Conservation (phyloP, 768 basidiomycete genomes). For the Fibroporia radiculosa region DNA sequence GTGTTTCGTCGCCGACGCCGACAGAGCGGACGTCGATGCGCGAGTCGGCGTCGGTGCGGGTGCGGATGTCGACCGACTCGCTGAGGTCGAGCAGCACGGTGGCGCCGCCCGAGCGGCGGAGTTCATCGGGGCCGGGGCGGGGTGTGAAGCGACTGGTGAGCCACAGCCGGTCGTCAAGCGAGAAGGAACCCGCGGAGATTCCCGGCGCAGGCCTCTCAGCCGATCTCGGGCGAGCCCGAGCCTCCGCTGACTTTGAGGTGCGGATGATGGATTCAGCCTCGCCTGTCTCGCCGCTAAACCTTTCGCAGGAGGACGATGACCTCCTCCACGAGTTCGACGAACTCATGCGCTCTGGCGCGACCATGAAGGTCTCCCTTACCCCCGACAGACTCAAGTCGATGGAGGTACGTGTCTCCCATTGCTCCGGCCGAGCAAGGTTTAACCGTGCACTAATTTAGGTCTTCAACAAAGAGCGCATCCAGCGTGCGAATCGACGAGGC, state of each 20-base stretch:
- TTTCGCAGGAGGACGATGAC: slow-evolving; percentile 38
- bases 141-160: slow-evolving; percentile 61
- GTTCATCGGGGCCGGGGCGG: slow-evolving; percentile 60
- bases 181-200: slow-evolving; percentile 20
- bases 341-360: slow-evolving; percentile 81
- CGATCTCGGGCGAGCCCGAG: slow-evolving; percentile 19
- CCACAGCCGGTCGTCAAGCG: slow-evolving; percentile 39
- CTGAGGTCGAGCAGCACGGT: slow-evolving; percentile 16
- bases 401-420: slow-evolving; percentile 56
- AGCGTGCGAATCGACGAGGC: slow-evolving; percentile 14
- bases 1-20: slow-evolving; percentile 39
- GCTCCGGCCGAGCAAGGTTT: no score
- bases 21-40: slow-evolving; percentile 5
- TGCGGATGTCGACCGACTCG: slow-evolving; percentile 35
- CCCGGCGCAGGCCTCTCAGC: slow-evolving; percentile 23
- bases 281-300: not conserved
- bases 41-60: slow-evolving; percentile 2
- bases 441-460: no score
- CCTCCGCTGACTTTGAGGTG: slow-evolving; percentile 17
- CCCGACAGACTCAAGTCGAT: slow-evolving; percentile 89
- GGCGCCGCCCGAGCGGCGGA: slow-evolving; percentile 24
- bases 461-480: slow-evolving; percentile 67
- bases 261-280: slow-evolving; percentile 7
- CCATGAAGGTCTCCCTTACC: slow-evolving; percentile 93
- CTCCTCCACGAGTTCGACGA: slow-evolving; percentile 81